Percentiles rank a stretch among this genome's conserved stretches.
These are phyloP conservation scores for Ogataea philodendri DNA, from an alignment of 805 yeast species.

Conservation along the genomic window DNA sequence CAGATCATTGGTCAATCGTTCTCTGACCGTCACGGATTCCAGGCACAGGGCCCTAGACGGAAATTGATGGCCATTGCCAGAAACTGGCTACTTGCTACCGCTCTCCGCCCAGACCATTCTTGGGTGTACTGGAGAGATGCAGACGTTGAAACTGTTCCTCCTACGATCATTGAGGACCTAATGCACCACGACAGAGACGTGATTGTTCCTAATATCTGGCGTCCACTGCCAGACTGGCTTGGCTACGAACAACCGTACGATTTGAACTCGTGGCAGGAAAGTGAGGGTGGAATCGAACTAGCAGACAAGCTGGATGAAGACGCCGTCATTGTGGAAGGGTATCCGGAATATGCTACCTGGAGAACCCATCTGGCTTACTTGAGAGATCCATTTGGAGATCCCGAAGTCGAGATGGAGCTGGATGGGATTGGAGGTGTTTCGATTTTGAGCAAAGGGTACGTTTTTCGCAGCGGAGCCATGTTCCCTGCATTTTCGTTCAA, in stretches of 20 bases:
- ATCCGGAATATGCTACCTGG: constrained; percentile 96
- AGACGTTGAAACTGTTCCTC: constrained; percentile 84
- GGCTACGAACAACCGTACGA: constrained; percentile 81
- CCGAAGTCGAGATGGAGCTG: constrained; percentile 85
- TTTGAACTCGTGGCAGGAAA: constrained; percentile 78
- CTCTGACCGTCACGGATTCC: constrained; percentile 88
- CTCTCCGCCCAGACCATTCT: constrained; percentile 83
- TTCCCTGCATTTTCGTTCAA: constrained; percentile 94
- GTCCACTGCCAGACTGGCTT: constrained; percentile 80
- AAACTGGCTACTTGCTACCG: constrained; percentile 84
- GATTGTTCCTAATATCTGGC: constrained; percentile 89
- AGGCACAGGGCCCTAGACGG: constrained; percentile 90
- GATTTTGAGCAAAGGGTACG: constrained; percentile 77
- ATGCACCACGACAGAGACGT: constrained; percentile 88
- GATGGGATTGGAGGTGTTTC: constrained; percentile 98
- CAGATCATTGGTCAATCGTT: constrained; percentile 88
- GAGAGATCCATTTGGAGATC: constrained; percentile 90
- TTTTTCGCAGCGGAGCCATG: constrained; percentile 83
- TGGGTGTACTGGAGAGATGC: constrained; percentile 98
- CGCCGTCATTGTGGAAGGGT: constrained; percentile 94
- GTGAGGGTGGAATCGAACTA: constrained; percentile 69
- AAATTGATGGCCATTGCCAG: constrained; percentile 93
- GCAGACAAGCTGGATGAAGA: constrained; percentile 81
- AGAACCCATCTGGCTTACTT: constrained; percentile 92
- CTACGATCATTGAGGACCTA: constrained; percentile 78